Base-by-base conservation (phyloP, 495 filamentous ascomycete species). In the Neohortaea acidophila region DNA sequence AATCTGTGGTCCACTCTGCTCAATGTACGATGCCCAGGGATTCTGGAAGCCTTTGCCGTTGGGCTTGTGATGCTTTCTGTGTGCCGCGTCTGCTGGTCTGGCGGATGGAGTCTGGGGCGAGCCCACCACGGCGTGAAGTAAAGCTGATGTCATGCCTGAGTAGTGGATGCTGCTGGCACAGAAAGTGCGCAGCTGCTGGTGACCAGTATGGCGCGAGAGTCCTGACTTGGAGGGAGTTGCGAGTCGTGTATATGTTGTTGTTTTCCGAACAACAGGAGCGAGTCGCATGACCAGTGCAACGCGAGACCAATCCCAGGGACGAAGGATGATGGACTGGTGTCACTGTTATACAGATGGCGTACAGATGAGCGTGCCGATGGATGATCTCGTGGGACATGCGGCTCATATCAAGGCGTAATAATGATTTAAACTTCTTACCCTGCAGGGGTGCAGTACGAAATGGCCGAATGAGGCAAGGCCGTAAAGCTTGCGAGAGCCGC, bases 11-110 rank as follows among this genome's bases (percentile, higher is more conserved):
- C 27, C 39, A 17, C 20, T 51, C 4, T 36, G 38, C 7, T 59
- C 51, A 22, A 17, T 12, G 27, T 50, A 60, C 12, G 55, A 57
- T 10, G 51, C 48, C 57, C 57, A 63, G 5, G 75, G 75, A 53
- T 79, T 80, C 21, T 47, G 58, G 47, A 75, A 80, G 39, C 66
- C 66, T n/a, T 61, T 65, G 27, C 72, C 70, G 41, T 63, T 56
- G 41, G 68, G 59, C 7, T 61, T 48, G 59, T 80, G 75, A 55
- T 80, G 75, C 17, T 50, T 60, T 43, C 69, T 66, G 13, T 65
- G 56, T 9, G 63, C 53, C 4, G 62, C 67, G 47, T 75, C 71
- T 25, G 75, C 66, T 0, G 75, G 75, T 11, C 48, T 54, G 21
- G 62, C 54, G 23, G 65, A 63, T 11, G 66, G 48, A 14, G 65